phyloP scores from a whole-genome alignment of 2,329 filamentous ascomycete species.

The Alternaria metachromatica region DNA sequence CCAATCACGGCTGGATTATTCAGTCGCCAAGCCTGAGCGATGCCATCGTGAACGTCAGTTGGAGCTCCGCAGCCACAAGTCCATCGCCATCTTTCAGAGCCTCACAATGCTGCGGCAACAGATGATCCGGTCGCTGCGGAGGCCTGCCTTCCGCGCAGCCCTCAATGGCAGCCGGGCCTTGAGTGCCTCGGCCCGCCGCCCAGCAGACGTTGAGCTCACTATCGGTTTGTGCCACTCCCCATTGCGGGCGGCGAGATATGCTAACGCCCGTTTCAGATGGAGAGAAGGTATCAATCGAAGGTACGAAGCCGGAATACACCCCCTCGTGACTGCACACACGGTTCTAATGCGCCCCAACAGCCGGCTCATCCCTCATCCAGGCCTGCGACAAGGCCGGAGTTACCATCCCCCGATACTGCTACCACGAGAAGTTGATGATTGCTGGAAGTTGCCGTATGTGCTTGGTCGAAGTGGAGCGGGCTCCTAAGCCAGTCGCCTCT shows the following conservation, averaged over 20 bases:
- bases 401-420: conserved; percentile 95
- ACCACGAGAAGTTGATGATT: conserved; percentile 99
- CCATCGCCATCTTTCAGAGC: conserved; percentile 39
- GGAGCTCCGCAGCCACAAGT: conserved; percentile 30
- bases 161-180: conserved; percentile 76
- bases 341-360: conserved; percentile 59
- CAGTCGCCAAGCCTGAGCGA: conserved; percentile 22
- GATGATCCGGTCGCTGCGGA: conserved; percentile 67
- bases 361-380: conserved; percentile 96
- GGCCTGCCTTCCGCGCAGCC: conserved; percentile 60
- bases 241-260: conserved; percentile 22
- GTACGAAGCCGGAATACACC: conserved; percentile 57
- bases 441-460: conserved; percentile 99
- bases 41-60: conserved; percentile 33
- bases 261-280: conserved; percentile 71
- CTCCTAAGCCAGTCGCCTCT: conserved; percentile 95
- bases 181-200: conserved; percentile 77
- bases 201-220: conserved; percentile 95
- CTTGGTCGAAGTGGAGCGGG: conserved; percentile 94
- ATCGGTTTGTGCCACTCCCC: conserved; percentile 70
- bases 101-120: conserved; percentile 68
- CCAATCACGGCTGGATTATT: conserved; percentile 43
- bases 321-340: conserved; percentile 19
- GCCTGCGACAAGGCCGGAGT: conserved; percentile 97
- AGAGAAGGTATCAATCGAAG: conserved; percentile 98